Evolutionary conservation across 352 stramenopile genomes (phyloP).

Genomic region (Globisporangium irregulare): DNA sequence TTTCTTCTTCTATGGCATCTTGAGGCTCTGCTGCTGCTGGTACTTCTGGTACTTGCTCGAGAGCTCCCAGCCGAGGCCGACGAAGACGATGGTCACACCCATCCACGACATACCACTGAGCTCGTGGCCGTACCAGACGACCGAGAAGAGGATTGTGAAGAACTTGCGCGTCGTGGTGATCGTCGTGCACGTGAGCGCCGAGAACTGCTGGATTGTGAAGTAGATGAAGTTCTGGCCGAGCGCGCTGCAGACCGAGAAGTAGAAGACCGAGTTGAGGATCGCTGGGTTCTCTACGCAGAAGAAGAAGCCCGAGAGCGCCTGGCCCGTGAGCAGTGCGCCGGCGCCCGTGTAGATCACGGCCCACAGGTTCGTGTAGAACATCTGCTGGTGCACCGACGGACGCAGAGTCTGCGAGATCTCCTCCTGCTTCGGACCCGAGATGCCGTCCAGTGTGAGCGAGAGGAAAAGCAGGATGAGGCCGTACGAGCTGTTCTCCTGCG

Average conservation of each 20-base stretch:
- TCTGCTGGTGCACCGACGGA: constrained; percentile 86
- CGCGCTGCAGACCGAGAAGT: constrained; percentile 95
- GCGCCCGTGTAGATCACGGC: constrained; percentile 82
- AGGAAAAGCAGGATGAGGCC: constrained; percentile 86
- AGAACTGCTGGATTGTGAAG: constrained; percentile 98
- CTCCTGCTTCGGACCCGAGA: constrained; percentile 96
- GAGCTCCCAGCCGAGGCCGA: constrained; percentile 82
- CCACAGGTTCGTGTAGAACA: constrained; percentile 90
- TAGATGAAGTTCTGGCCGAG: constrained; percentile 99
- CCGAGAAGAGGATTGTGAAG: constrained; percentile 98
- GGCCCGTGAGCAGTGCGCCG: constrained; percentile 69
- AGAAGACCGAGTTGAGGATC: constrained; percentile 85
- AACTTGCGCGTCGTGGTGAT: constrained; percentile 99
- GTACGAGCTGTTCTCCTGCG: constrained; percentile 89
- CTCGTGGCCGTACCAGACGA: constrained; percentile 94
- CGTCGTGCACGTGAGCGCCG: constrained; percentile 97
- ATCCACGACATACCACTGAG: constrained; percentile 92
- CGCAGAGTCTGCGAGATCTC: constrained; percentile 72
- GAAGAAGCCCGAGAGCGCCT: constrained; percentile 62
- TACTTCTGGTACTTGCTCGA: constrained; percentile 88
- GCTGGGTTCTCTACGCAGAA: constrained; percentile 84
- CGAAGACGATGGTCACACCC: constrained; percentile 90
- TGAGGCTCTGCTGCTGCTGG: constrained; percentile 54
- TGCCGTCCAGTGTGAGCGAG: constrained; percentile 94
- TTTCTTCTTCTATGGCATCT: constrained; percentile 23